Base-by-base conservation (phyloP, 345 rosid genomes). In the Rhodomyrtus tomentosa region DNA sequence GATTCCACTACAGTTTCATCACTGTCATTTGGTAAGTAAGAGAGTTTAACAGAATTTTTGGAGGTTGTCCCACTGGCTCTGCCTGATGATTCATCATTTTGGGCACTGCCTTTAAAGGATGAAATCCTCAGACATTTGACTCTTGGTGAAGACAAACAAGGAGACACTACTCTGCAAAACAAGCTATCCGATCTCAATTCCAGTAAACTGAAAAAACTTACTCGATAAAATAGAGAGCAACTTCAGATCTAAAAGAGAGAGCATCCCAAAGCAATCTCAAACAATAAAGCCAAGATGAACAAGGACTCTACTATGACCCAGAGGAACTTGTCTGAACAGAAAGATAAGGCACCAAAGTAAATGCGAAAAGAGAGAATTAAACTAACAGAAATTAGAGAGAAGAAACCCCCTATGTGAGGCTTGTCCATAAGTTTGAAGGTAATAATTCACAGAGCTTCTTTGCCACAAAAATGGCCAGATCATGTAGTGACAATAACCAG, bases 21-120 rank as follows among this genome's bases (percentile, higher is more conserved):
- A 21, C 92, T 91, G 80, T 92, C 95, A 84, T 92, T 90, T 36
- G 94, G 92, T 79, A 90, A 88, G 89, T 95, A 95, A 53, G 98
- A 92, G 85, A 94, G 89, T 87, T 93, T 92, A 87, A 87, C 91
- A 73, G 95, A 93, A 58, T 87, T 92, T 79, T 91, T 91, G 51
- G 92, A 55, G 88, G 87, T 88, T 84, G 91, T 91, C 81, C 92
- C 94, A 86, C 87, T 87, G 58, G 89, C 89, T 55, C 92, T 88
- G 82, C 90, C 90, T 72, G 91, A 90, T 51, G 93, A 86, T 85
- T 93, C 95, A 68, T 92, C 90, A 87, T 88, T 93, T 87, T 87
- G 92, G 40, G 90, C 90, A 87, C 87, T 91, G 50, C 98, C 95
- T 92, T 95, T 94, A 79, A 96, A 96, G 48, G 98, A 92, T 49